A percentile compares a stretch with the other conserved stretches of the same genome.
These are phyloP conservation scores for Lophiotrema nucula DNA, from an alignment of 495 filamentous ascomycete genomes.

Conservation along the genomic window DNA sequence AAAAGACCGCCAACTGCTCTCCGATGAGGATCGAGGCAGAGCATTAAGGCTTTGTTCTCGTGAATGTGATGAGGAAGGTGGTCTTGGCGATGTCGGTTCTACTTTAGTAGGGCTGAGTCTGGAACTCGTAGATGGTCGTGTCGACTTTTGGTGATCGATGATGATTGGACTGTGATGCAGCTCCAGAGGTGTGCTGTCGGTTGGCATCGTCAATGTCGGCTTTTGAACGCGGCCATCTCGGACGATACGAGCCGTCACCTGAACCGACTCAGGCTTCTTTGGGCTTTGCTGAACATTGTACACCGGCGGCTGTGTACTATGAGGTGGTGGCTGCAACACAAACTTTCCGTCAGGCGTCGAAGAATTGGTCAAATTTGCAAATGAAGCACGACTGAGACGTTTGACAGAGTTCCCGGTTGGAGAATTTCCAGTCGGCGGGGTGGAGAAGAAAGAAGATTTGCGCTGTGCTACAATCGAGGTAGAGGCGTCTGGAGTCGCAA, in stretches of 20 bases:
- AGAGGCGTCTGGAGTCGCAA: constrained; percentile 26
- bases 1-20: constrained; percentile 41
- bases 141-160: constrained; percentile 63
- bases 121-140: constrained; percentile 22
- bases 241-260: constrained; percentile 77
- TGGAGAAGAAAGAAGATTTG: constrained; percentile 34
- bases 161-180: constrained; percentile 70
- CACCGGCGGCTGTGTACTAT: constrained; percentile 9
- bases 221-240: constrained; percentile 51
- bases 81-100: constrained; percentile 44
- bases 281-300: constrained; percentile 29
- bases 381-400: constrained; percentile 28
- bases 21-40: constrained; percentile 40
- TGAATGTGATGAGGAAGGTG: constrained; percentile 45
- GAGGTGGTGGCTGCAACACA: constrained; percentile 24
- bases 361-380: constrained; percentile 22
- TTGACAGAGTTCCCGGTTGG: constrained; percentile 13
- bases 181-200: constrained; percentile 52
- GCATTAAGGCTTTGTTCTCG: constrained; percentile 28
- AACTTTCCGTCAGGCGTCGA: constrained; percentile 25
- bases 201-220: constrained; percentile 41
- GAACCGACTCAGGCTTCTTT: constrained; percentile 60
- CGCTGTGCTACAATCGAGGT: constrained; percentile 34
- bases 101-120: constrained; percentile 18
- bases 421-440: constrained; percentile 24